Percentiles rank a stretch among this genome's conserved stretches.
Evolutionary conservation across 31 red algal genomes (phyloP).

Genomic region (Odonthalia washingtoniensis): DNA sequence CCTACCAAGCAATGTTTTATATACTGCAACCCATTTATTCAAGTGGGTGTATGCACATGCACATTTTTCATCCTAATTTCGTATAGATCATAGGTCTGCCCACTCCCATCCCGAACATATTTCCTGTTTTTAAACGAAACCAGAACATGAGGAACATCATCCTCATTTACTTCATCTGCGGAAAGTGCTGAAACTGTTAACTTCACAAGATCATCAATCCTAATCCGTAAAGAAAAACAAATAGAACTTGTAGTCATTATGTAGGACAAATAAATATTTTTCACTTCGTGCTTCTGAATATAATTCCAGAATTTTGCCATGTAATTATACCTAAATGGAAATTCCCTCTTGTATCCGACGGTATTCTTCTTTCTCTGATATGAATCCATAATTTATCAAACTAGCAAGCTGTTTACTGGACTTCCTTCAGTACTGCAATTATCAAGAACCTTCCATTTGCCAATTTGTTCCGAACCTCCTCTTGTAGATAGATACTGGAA

Average conservation of each 20-base stretch:
- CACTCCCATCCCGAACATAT: not conserved
- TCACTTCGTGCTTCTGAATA: not conserved
- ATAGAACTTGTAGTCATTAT: constrained; percentile 3
- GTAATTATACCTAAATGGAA: too few species aligned
- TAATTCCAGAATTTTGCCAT: constrained; percentile 12
- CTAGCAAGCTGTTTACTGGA: not conserved
- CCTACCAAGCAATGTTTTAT: not conserved
- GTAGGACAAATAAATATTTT: not conserved
- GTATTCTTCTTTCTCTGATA: constrained; percentile 1
- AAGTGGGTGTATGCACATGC: not conserved
- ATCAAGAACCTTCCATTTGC: not conserved
- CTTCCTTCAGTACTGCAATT: not conserved
- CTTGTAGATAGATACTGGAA: constrained; percentile 24
- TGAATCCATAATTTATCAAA: too few species aligned
- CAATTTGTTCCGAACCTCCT: not conserved
- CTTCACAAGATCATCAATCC: constrained; percentile 26
- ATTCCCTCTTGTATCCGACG: not conserved
- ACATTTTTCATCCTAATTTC: not conserved
- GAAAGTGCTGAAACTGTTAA: too few species aligned
- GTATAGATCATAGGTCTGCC: not conserved
- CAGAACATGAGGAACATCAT: not conserved
- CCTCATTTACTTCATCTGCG: not conserved
- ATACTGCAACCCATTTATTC: not conserved
- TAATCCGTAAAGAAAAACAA: constrained; percentile 37
- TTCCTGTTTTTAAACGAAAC: constrained; percentile 2